Evolutionary conservation across 2,329 filamentous ascomycete species (phyloP).

Genomic region (Verticillium albo-atrum): DNA sequence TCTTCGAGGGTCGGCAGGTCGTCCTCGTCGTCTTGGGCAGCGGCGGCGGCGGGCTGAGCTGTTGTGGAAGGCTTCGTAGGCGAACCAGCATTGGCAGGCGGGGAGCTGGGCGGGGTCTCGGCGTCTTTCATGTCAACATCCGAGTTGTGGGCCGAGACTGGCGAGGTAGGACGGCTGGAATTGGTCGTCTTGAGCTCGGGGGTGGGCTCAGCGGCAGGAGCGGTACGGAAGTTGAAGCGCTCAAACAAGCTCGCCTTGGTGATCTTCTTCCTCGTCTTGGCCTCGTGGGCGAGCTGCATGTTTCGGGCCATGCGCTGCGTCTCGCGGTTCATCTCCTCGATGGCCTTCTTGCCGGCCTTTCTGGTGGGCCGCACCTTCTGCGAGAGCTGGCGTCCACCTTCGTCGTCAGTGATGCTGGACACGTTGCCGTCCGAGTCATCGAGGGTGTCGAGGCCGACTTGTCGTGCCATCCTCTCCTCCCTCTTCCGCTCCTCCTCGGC

Average conservation of each 20-base stretch:
- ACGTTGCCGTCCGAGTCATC: constrained; percentile 44
- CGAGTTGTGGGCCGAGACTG: constrained; percentile 37
- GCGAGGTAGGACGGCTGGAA: constrained; percentile 52
- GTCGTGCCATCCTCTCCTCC: constrained; percentile 34
- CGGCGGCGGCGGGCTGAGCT: constrained; percentile 2
- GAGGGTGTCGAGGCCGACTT: constrained; percentile 31
- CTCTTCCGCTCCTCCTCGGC: constrained; percentile 48
- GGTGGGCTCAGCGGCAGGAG: constrained; percentile 20
- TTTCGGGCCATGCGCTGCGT: constrained; percentile 87
- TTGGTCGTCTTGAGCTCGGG: constrained; percentile 34
- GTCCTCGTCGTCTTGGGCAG: constrained; percentile 16
- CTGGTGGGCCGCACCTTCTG: constrained; percentile 67
- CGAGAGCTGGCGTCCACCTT: constrained; percentile 60
- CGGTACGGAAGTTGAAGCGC: constrained; percentile 69
- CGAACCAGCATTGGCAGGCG: background rate
- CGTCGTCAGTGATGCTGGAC: constrained; percentile 56
- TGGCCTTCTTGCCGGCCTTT: constrained; percentile 89
- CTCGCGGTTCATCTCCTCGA: constrained; percentile 93
- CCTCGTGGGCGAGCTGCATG: constrained; percentile 87
- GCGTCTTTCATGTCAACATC: constrained; percentile 52
- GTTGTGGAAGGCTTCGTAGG: background rate
- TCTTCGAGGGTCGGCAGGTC: constrained; percentile 34
- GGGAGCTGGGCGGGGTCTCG: constrained; percentile 33
- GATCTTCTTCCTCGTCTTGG: constrained; percentile 87
- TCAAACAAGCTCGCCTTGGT: constrained; percentile 78